phyloP scores from a whole-genome alignment of 768 basidiomycete genomes.

The Boletus rex-veris region DNA sequence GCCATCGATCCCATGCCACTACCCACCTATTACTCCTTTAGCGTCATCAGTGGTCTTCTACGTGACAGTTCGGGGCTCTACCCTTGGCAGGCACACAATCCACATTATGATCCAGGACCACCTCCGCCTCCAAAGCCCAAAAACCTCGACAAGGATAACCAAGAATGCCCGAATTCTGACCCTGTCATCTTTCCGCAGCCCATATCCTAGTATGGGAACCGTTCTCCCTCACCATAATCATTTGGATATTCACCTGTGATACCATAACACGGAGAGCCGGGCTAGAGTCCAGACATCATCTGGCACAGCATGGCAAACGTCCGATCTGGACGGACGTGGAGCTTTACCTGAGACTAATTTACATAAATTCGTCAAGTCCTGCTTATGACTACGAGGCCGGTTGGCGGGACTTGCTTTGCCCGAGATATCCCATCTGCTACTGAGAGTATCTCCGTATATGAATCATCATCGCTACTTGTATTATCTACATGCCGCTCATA shows the following conservation, averaged over 20 bases:
- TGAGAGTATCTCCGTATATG: not conserved
- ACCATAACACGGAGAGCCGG: not conserved
- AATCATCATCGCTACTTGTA: not conserved
- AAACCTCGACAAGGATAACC: conserved; percentile 6
- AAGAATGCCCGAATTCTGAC: not conserved
- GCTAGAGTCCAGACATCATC: not conserved
- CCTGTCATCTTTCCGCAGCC: not conserved
- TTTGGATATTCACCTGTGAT: not conserved
- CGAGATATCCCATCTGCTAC: not conserved
- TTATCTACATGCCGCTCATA: not conserved
- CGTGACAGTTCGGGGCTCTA: conserved; percentile 34
- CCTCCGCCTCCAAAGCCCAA: conserved; percentile 48
- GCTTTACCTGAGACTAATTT: not conserved
- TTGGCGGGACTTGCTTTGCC: too few species aligned
- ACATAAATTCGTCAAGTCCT: too few species aligned
- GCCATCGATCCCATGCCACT: conserved; percentile 32
- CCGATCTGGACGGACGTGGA: conserved; percentile 1
- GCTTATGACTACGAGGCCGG: too few species aligned
- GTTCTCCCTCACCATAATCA: not conserved
- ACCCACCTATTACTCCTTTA: conserved; percentile 54
- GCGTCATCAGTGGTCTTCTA: conserved; percentile 44
- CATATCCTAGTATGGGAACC: not conserved
- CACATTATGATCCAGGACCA: conserved; percentile 70
- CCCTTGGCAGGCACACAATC: conserved; percentile 58
- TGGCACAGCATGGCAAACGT: not conserved